These are phyloP conservation scores for Conticribra guillardii DNA, from an alignment of 108 stramenopile species.

Conservation along the genomic window DNA sequence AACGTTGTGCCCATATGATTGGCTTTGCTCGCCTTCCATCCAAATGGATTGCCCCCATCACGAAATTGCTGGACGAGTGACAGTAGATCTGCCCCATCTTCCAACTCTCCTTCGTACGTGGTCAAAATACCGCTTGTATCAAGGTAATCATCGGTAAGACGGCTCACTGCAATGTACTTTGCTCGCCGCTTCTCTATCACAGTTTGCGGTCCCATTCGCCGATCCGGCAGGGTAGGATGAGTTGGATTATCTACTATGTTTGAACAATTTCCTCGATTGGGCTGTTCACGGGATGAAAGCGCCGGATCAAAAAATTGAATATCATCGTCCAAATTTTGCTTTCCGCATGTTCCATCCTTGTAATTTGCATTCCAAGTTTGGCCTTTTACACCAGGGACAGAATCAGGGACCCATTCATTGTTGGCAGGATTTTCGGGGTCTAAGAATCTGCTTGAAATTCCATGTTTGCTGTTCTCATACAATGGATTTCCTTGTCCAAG, in stretches of 20 bases:
- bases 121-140: constrained; percentile 64
- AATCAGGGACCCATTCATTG: constrained; percentile 72
- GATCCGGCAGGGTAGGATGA: constrained; percentile 77
- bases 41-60: constrained; percentile 24
- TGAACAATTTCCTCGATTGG: constrained; percentile 55
- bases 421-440: constrained; percentile 71
- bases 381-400: constrained; percentile 78
- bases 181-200: constrained; percentile 69
- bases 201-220: constrained; percentile 64
- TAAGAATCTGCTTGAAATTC: constrained; percentile 73
- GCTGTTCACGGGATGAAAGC: constrained; percentile 25
- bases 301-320: constrained; percentile 58
- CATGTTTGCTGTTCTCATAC: constrained; percentile 44
- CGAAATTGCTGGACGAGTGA: constrained; percentile 35
- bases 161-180: constrained; percentile 80
- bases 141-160: constrained; percentile 69
- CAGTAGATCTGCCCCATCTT: constrained; percentile 53
- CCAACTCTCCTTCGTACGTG: constrained; percentile 74
- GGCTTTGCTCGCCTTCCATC: constrained; percentile 15
- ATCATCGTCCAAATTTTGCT: constrained; percentile 56
- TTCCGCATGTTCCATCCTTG: constrained; percentile 79
- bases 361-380: constrained; percentile 84
- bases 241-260: constrained; percentile 89
- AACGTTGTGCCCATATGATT: constrained; percentile 14
- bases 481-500: constrained; percentile 64